These are phyloP conservation scores for Podaxis mareebaensis DNA, from an alignment of 768 basidiomycete genomes.

Conservation along the genomic window DNA sequence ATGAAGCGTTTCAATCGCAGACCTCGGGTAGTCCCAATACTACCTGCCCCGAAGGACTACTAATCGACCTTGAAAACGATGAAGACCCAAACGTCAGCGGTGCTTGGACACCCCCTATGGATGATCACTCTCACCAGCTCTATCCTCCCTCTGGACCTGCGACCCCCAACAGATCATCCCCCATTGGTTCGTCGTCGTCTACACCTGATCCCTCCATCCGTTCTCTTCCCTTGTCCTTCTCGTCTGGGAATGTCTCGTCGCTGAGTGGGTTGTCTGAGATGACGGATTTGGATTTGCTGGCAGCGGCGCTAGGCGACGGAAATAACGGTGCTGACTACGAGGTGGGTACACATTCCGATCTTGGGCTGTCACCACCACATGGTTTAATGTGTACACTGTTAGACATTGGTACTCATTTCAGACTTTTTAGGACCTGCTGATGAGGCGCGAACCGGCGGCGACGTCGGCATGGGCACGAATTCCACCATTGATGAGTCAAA, in stretches of 20 bases:
- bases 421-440: slow-evolving; percentile 17
- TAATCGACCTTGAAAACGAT: slow-evolving; percentile 55
- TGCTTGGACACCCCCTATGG: slow-evolving; percentile 15
- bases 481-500: slow-evolving; percentile 22
- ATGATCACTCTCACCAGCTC: slow-evolving; percentile 21
- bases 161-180: background rate
- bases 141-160: background rate
- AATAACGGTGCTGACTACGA: slow-evolving; percentile 3
- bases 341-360: slow-evolving; percentile 11
- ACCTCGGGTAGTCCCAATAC: slow-evolving; percentile 16
- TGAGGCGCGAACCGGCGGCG: slow-evolving; percentile 8
- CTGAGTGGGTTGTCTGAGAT: slow-evolving; percentile 12
- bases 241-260: slow-evolving; percentile 14
- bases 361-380: background rate
- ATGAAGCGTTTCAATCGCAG: background rate
- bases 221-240: slow-evolving; percentile 19
- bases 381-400: slow-evolving; percentile 7
- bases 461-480: slow-evolving; percentile 9
- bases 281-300: slow-evolving; percentile 7
- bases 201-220: slow-evolving; percentile 15
- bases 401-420: slow-evolving; percentile 17
- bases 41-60: slow-evolving; percentile 47
- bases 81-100: slow-evolving; percentile 16
- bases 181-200: background rate
- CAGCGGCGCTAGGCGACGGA: background rate